These are phyloP conservation scores for Penicillium sp. DNA, from an alignment of 2,329 filamentous ascomycete genomes.

Conservation along the genomic window DNA sequence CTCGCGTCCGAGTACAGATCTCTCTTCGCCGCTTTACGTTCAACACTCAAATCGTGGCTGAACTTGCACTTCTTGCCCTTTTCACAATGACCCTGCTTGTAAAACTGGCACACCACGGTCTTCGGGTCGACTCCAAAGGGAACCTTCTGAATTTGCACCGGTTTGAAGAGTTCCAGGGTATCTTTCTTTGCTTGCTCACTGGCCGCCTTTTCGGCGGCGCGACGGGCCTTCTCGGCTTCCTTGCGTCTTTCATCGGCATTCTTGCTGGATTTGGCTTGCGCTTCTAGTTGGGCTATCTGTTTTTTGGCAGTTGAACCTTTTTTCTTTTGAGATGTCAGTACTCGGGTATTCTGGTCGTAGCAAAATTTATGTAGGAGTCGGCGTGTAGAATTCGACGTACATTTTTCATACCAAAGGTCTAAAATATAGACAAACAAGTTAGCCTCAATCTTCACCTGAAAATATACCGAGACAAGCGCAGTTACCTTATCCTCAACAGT, in stretches of 20 bases:
- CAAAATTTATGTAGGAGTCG: neutral
- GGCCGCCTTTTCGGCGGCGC: conserved; percentile 85
- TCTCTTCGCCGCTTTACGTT: conserved; percentile 89
- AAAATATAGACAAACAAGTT: conserved; percentile 13
- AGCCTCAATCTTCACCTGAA: conserved; percentile 12
- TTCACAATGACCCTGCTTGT: conserved; percentile 94
- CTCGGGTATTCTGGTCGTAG: neutral
- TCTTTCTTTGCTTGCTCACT: conserved; percentile 81
- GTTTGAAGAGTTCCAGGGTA: conserved; percentile 77
- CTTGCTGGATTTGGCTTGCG: conserved; percentile 68
- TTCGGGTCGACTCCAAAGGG: conserved; percentile 98
- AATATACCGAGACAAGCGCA: conserved; percentile 15
- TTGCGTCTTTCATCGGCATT: conserved; percentile 85
- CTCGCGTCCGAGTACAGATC: conserved; percentile 84
- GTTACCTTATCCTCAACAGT: conserved; percentile 74
- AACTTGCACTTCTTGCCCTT: conserved; percentile 99
- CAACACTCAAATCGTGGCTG: conserved; percentile 81
- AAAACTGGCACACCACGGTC: conserved; percentile 94
- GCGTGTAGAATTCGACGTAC: conserved; percentile 34
- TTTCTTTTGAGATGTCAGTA: conserved; percentile 51
- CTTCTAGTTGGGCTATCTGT: conserved; percentile 78
- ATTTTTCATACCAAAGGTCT: conserved; percentile 99
- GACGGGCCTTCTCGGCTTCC: conserved; percentile 59
- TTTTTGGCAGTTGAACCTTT: conserved; percentile 89
- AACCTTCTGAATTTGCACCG: conserved; percentile 94